phyloP scores from a whole-genome alignment of 192 early-diverging fungal species.

The Linnemannia elongata region DNA sequence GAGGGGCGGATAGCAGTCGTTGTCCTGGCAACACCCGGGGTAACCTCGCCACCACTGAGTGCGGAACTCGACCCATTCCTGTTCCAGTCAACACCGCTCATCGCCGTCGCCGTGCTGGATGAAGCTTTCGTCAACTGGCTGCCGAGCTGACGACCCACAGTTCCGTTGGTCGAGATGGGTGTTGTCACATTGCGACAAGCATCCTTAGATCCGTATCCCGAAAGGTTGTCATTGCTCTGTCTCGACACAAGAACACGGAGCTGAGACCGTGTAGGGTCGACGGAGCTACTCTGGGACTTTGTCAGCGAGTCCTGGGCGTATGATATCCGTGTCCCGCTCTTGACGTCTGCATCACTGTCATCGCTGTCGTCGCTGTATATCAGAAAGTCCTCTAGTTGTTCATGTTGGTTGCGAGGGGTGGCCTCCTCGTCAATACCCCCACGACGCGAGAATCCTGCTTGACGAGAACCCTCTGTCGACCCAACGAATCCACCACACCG shows the following conservation, averaged over 20 bases:
- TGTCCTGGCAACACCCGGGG: slow-evolving; percentile 16
- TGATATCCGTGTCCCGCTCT: not conserved
- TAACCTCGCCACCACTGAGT: slow-evolving; percentile 10
- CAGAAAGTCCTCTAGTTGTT: not conserved
- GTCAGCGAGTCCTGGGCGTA: not conserved
- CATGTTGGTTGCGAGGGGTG: not conserved
- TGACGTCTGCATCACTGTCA: not conserved
- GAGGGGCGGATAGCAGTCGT: not conserved
- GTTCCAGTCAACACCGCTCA: slow-evolving; percentile 25
- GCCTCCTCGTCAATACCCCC: not conserved
- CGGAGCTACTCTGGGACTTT: not conserved
- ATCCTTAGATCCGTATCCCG: not conserved
- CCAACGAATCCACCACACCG: not conserved
- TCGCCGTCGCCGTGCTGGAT: slow-evolving; percentile 1
- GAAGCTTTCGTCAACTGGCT: not conserved
- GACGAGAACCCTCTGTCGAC: too few species aligned
- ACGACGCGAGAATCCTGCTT: not conserved
- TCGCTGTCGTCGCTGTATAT: not conserved
- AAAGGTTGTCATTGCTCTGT: not conserved
- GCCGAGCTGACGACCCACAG: slow-evolving; percentile 2
- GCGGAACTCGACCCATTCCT: slow-evolving; percentile 36
- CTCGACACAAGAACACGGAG: not conserved
- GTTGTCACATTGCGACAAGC: not conserved
- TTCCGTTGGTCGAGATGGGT: slow-evolving; percentile 16
- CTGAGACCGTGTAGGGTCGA: not conserved